Base-by-base conservation (phyloP, 768 basidiomycete genomes). In the Chalciporus piperatus region DNA sequence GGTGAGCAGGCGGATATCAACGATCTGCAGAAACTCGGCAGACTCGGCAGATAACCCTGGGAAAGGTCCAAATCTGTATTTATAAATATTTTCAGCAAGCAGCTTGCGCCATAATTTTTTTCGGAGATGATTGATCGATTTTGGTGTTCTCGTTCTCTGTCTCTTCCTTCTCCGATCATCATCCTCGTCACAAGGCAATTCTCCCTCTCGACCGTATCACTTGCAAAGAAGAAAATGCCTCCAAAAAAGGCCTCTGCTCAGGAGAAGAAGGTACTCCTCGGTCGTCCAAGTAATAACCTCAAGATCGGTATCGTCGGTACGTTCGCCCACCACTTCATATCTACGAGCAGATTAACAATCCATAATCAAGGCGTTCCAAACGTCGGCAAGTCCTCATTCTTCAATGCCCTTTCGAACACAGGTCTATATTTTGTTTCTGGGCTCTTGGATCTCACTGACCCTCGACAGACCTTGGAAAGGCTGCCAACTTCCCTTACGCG, bases 291-390 rank as follows among this genome's bases (percentile, higher is more conserved):
- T 59, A 99, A 99, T 77, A 98, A 98, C 78, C 81, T 98, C 67
- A 91, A 95, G 83, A 89, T 98, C 65, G 97, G 97, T 68, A 96
- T 97, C 80, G 96, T 98, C 78, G 95, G 92, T 92, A 85, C 81
- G 73, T 63, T 56, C 56, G 52, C n/a, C 32, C 48, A 33, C 22
- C 27, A 25, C 10, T 16, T 23, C 28, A 3, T 20, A 33, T 10
- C 23, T 3, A 9, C 44, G 17, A 7, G 33, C 23, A 27, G 51
- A 38, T 46, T 25, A 22, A 54, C 6, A 5, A 27, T 20, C 32
- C 66, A 53, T 52, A 35, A 25, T 41, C 37, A 46, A 93, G 90
- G 91, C 68, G 72, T 97, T 37, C 94, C 96, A 47, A 98, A 99
- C 69, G 96, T 98, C 60, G 97, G 97, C 57, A 98, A 99, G 72